Evolutionary conservation across 1,284 basidiomycete genomes (phyloP).

Genomic region (Uromyces viciae-fabae): DNA sequence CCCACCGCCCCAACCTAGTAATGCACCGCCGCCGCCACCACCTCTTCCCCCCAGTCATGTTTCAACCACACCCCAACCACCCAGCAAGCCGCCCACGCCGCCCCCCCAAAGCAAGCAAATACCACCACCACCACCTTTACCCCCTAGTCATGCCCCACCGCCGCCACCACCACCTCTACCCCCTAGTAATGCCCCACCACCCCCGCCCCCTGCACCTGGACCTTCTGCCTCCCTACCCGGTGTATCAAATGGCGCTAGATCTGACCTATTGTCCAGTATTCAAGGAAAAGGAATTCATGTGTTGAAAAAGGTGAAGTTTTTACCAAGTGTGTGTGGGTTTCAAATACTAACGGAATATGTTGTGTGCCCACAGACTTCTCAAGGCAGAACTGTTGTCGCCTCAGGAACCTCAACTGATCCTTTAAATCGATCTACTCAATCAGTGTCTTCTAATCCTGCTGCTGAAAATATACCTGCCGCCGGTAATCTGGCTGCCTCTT

Average conservation of each 20-base stretch:
- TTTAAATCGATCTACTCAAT: conserved; percentile 7
- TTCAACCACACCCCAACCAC: not conserved
- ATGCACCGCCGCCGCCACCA: not conserved
- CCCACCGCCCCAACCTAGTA: conserved; percentile 8
- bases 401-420: not conserved
- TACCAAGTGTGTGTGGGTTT: not conserved
- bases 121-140: conserved; percentile 10
- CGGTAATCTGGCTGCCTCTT: conserved; percentile 64
- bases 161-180: not conserved
- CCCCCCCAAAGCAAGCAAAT: too few relatives aligned
- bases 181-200: conserved; percentile 6
- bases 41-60: not conserved
- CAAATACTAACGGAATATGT: not conserved
- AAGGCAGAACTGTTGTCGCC: not conserved
- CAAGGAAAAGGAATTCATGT: conserved; percentile 68
- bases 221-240: not conserved
- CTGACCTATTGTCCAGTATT: conserved; percentile 66
- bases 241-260: conserved; percentile 44
- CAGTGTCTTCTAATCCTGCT: conserved; percentile 47
- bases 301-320: conserved; percentile 64
- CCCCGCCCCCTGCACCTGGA: conserved; percentile 49
- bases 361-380: not conserved
- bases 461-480: conserved; percentile 52
- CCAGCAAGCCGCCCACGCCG: not conserved
- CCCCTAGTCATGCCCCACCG: not conserved